Evolutionary conservation across 345 rosid genomes (phyloP), one percentile per base, ranked within the genome.

Genomic region (Pistacia atlantica): DNA sequence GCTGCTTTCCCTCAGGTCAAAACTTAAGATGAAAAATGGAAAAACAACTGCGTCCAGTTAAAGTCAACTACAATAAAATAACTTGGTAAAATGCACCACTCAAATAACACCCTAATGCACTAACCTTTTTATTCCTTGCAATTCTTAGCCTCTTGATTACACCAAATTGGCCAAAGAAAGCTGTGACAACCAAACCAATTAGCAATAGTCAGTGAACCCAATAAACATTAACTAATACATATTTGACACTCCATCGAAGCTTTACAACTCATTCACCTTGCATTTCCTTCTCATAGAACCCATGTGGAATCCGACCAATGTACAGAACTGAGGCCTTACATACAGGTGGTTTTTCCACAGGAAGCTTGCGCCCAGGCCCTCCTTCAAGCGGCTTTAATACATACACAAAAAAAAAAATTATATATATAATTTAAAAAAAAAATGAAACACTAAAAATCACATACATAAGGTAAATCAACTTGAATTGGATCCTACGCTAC

Each of bases 301-400:
- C 98, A 79, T 94, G 98, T 2, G 98, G 99, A 25, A 97, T 87
- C 17, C 98, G 87, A 42, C 99, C 98, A 6, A 97, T 84, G 72
- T 97, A 97, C 20, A 94, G 64, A 49, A 97, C 97, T 0, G 95
- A 83, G 1, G 97, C 83, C 46, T 78, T 82, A 49, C 51, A 82
- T 71, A 84, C 86, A 4, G 66, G 59, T 63, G 86, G 80, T 20
- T 82, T 87, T 65, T 69, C 72, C 12, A 37, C 80, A 5, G 86
- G 87, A 45, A 90, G 84, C 79, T 92, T 86, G 1, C 86, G 86
- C 54, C 84, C 92, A 1, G 87, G 87, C 71, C 92, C 93, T 1
- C 98, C 98, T 82, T 86, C 98, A 71, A 93, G 83, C 5, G 99
- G 95, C 98, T 91, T 67, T 51, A 68, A 72, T 20, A 49, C 13